phyloP scores from a whole-genome alignment of 2,329 filamentous ascomycete species.

The Cyphellophora attinorum region DNA sequence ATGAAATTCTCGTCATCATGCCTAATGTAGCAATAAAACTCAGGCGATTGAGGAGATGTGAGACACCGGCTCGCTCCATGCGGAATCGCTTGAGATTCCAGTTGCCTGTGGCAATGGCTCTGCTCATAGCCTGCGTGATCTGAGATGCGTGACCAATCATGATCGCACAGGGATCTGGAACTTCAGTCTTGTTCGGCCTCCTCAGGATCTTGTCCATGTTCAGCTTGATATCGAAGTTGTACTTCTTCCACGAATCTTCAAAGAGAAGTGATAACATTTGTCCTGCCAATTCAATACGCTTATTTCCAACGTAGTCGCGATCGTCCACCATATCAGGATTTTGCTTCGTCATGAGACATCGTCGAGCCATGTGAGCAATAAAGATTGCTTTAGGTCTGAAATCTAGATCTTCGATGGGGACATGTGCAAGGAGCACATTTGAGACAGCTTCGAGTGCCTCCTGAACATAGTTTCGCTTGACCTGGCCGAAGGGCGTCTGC shows the following conservation, averaged over 20 bases:
- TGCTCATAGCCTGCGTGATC: constrained; percentile 88
- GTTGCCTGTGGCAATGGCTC: constrained; percentile 93
- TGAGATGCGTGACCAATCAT: constrained; percentile 75
- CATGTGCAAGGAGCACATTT: constrained; percentile 88
- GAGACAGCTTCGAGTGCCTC: constrained; percentile 89
- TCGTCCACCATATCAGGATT: constrained; percentile 88
- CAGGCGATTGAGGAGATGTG: constrained; percentile 86
- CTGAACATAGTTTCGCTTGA: constrained; percentile 70
- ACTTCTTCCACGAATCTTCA: constrained; percentile 96
- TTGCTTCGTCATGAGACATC: constrained; percentile 87
- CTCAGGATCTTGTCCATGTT: constrained; percentile 93
- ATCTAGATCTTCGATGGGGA: constrained; percentile 81
- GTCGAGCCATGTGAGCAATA: constrained; percentile 92
- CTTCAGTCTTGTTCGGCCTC: constrained; percentile 79
- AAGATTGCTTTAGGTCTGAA: constrained; percentile 97
- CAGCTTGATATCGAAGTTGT: constrained; percentile 78
- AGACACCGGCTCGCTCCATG: constrained; percentile 96
- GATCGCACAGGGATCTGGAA: constrained; percentile 78
- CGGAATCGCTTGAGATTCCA: constrained; percentile 98
- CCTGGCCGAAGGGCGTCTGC: constrained; percentile 43
- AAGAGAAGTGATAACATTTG: constrained; percentile 90
- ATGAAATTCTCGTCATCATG: constrained; percentile 99
- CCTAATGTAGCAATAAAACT: constrained; percentile 95
- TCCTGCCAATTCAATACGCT: constrained; percentile 86
- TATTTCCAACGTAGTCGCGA: constrained; percentile 96